Evolutionary conservation across 352 stramenopile genomes (phyloP), one percentile per base, ranked within the genome.

Genomic region (Pythium aphanidermatum): DNA sequence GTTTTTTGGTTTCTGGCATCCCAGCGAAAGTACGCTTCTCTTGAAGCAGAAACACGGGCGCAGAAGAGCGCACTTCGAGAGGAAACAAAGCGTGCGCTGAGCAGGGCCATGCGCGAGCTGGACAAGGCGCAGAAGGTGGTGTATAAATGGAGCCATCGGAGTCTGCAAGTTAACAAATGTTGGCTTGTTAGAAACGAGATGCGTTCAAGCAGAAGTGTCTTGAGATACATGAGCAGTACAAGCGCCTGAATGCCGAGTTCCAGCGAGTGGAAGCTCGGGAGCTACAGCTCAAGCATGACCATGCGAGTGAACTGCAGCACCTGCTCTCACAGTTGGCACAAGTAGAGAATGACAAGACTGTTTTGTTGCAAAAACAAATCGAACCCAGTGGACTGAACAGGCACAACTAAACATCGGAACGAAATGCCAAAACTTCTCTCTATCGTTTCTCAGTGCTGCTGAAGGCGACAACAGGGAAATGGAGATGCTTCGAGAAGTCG

Each of bases 151-250:
- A 34, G 1, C 21, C 13, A 5, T n/a, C 9, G 14, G 12, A 4
- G 14, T 21, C 29, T 17, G 21, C 6, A 13, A 45, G 11, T 5
- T 4, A 45, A 17, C 12, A 42, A 27, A n/a, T 31, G 1, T 30
- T 20, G 7, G 34, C 20, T 23, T 35, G 0, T 14, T 58, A 85
- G 72, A 90, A 92, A 64, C 68, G 75, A 13, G 74, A 92, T 44
- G 74, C 74, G 21, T 92, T 88, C 56, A 92, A 92, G 32, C 64
- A 67, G 20, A 92, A 89, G 31, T 92, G 80, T 46, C 60, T 92
- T 9, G 72, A 92, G 46, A 69, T 81, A 43, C 80, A 92, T 58
- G 74, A 86, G 41, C 68, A 63, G 16, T 82, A 79, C 65, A 89
- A 92, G 40, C 48, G 59, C 4, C 28, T 86, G 34, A 31, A 68